These are phyloP conservation scores for Amesomyces nigricolor DNA, from an alignment of 2,329 filamentous ascomycete species.

Conservation along the genomic window DNA sequence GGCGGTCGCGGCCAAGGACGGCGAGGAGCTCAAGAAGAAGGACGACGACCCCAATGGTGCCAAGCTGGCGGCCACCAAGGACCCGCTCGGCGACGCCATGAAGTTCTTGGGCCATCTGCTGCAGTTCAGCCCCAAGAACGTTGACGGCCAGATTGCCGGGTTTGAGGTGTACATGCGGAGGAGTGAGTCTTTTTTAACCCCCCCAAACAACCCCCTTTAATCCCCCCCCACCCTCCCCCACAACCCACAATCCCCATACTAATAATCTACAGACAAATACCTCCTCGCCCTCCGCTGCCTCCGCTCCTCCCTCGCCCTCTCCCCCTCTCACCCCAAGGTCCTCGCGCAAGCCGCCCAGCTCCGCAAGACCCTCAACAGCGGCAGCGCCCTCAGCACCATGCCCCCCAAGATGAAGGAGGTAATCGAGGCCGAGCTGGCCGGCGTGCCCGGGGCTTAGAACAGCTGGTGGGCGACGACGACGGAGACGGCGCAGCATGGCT, in stretches of 20 bases:
- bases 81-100: conserved; percentile 79
- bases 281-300: conserved; percentile 83
- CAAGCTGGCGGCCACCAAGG: conserved; percentile 72
- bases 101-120: conserved; percentile 80
- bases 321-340: conserved; percentile 64
- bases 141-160: conserved; percentile 76
- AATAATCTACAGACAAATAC: conserved; percentile 74
- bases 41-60: conserved; percentile 82
- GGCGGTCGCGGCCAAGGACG: conserved; percentile 46
- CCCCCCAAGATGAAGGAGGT: conserved; percentile 61
- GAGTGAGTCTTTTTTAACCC: conserved; percentile 52
- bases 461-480: neutral
- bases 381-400: conserved; percentile 53
- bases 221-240: neutral
- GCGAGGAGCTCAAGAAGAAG: conserved; percentile 66
- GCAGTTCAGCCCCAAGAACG: conserved; percentile 72
- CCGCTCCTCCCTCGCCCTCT: conserved; percentile 63
- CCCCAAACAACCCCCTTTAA: neutral
- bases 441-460: conserved; percentile 14
- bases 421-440: conserved; percentile 58
- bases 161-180: conserved; percentile 85
- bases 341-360: conserved; percentile 70
- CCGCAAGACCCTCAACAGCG: conserved; percentile 53
- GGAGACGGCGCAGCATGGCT: no score
- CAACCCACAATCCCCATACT: no score